Percentiles rank a stretch among this genome's conserved stretches.
These are phyloP conservation scores for Mrakia frigida DNA, from an alignment of 768 basidiomycete species.

Conservation along the genomic window DNA sequence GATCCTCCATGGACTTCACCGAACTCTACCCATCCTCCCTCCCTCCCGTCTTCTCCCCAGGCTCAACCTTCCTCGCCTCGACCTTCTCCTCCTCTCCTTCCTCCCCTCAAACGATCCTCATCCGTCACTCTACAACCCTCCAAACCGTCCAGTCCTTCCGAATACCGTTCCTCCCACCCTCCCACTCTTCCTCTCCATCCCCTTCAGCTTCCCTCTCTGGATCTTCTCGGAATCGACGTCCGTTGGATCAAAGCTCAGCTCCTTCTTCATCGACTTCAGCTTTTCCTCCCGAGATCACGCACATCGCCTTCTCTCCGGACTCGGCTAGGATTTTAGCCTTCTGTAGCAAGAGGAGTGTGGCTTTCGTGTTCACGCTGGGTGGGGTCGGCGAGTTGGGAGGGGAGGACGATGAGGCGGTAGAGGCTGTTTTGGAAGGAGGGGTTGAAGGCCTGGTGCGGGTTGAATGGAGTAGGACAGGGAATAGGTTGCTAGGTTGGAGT, in stretches of 20 bases:
- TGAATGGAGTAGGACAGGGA: constrained; percentile 74
- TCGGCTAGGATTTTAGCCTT: constrained; percentile 80
- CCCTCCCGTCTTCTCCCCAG: constrained; percentile 54
- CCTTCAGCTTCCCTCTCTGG: neutral
- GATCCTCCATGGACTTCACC: constrained; percentile 21
- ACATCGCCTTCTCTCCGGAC: constrained; percentile 79
- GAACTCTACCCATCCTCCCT: constrained; percentile 22
- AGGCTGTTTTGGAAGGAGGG: constrained; percentile 69
- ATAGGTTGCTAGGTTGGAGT: constrained; percentile 76
- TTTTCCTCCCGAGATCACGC: constrained; percentile 55
- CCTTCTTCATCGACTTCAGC: neutral
- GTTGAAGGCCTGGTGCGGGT: constrained; percentile 78
- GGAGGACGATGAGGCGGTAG: constrained; percentile 63
- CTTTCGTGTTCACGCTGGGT: constrained; percentile 70
- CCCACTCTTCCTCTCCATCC: neutral
- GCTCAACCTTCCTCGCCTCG: constrained; percentile 77
- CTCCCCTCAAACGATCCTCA: constrained; percentile 51
- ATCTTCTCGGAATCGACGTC: neutral
- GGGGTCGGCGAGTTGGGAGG: neutral
- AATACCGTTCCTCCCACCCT: constrained; percentile 9
- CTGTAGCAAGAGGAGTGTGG: constrained; percentile 63
- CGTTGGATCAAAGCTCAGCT: neutral
- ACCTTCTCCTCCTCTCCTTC: constrained; percentile 60
- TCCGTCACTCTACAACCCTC: constrained; percentile 77
- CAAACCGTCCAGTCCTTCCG: constrained; percentile 67